Conservation (phyloP, 2,329 filamentous ascomycete genomes). For the Ceratocystis papillata region DNA sequence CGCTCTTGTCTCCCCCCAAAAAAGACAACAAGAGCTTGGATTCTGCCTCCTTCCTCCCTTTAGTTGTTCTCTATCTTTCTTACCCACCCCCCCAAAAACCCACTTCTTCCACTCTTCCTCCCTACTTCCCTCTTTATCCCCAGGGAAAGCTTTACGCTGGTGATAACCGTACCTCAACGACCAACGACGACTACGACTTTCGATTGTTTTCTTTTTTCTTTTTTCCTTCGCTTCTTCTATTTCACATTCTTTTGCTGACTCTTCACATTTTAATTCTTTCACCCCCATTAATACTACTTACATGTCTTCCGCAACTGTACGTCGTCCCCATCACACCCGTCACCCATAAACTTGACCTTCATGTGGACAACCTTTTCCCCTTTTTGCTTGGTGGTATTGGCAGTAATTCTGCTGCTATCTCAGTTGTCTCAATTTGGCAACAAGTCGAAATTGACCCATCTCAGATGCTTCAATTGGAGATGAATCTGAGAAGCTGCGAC, state of each 20-base stretch:
- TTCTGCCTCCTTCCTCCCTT: constrained; percentile 12
- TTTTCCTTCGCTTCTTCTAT: constrained; percentile 18
- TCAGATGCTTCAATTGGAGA: background rate
- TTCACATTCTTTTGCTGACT: constrained; percentile 16
- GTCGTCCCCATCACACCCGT: constrained; percentile 25
- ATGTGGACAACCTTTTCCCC: constrained; percentile 14
- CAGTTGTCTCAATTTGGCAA: background rate
- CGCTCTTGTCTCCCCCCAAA: background rate
- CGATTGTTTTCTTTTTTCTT: constrained; percentile 13
- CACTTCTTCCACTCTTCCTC: constrained; percentile 10
- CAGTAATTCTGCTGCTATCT: background rate
- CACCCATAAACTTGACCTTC: constrained; percentile 11
- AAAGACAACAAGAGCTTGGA: background rate
- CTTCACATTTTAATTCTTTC: constrained; percentile 23
- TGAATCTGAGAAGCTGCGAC: no score
- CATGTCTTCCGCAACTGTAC: constrained; percentile 33
- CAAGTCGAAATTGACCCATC: background rate
- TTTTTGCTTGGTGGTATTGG: background rate
- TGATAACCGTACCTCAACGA: constrained; percentile 24
- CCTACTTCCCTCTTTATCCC: constrained; percentile 17
- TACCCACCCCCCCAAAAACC: constrained; percentile 11
- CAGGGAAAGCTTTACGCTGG: constrained; percentile 23
- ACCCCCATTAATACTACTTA: constrained; percentile 25
- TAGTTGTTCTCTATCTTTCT: background rate
- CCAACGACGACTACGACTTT: constrained; percentile 17